phyloP scores from a whole-genome alignment of 2,329 filamentous ascomycete species.

The Colletotrichum lupini region DNA sequence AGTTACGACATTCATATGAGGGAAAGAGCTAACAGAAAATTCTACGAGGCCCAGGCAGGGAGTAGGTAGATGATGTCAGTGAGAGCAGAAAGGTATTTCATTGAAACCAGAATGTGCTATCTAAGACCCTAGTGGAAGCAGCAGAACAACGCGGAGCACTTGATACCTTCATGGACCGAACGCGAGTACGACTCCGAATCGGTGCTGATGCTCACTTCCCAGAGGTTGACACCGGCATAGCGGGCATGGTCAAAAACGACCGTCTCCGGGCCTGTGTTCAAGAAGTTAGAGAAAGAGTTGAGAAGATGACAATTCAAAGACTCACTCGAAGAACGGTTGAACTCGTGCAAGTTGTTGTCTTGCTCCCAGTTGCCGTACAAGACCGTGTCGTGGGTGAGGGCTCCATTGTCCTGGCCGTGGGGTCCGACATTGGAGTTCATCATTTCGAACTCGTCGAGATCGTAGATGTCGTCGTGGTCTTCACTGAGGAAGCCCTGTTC shows the following conservation, averaged over 20 bases:
- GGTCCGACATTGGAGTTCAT: constrained; percentile 28
- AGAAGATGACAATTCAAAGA: neutral
- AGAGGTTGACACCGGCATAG: neutral
- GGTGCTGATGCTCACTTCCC: neutral
- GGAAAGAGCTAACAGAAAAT: neutral
- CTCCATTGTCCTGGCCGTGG: neutral
- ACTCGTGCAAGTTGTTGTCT: constrained; percentile 28
- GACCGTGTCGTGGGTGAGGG: constrained; percentile 11
- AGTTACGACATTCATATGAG: neutral
- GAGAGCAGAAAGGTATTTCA: neutral
- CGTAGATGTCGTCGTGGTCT: neutral
- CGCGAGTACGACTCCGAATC: constrained; percentile 7
- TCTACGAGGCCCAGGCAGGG: neutral
- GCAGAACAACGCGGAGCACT: neutral
- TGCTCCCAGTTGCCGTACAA: constrained; percentile 33
- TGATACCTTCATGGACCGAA: constrained; percentile 11
- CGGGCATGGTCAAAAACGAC: neutral
- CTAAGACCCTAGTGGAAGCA: neutral
- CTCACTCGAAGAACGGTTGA: constrained; percentile 25
- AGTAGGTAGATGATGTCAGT: neutral
- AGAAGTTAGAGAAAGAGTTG: neutral
- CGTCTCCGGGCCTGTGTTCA: constrained; percentile 22
- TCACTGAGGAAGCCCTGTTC: neutral
- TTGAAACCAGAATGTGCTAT: neutral
- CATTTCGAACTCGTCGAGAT: neutral